Evolutionary conservation across 2,329 filamentous ascomycete genomes (phyloP).

Genomic region (Xylariomycetidae sp.): DNA sequence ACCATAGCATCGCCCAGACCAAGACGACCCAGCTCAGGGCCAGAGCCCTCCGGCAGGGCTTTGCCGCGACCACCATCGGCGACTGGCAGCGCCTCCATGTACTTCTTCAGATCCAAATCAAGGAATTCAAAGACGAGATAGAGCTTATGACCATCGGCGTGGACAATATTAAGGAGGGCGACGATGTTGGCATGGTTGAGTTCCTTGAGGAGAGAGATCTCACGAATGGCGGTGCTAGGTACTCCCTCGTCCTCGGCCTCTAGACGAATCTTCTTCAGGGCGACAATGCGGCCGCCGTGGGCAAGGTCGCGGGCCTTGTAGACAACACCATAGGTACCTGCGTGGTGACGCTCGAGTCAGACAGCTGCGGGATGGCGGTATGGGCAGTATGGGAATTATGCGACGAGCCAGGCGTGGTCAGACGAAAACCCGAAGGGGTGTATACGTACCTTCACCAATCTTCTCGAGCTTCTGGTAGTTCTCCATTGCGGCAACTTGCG

Average conservation of each 20-base stretch:
- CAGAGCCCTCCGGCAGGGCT: conserved; percentile 72
- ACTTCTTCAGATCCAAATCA: conserved; percentile 88
- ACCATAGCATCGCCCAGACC: conserved; percentile 75
- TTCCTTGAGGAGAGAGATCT: conserved; percentile 90
- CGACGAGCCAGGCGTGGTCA: background rate
- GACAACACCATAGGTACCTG: conserved; percentile 90
- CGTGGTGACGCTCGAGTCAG: conserved; percentile 5
- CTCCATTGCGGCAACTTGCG: no score
- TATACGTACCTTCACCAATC: conserved; percentile 74
- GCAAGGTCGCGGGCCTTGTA: conserved; percentile 88
- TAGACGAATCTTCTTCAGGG: conserved; percentile 90
- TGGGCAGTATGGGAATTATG: background rate
- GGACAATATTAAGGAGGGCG: conserved; percentile 82
- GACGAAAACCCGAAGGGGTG: conserved; percentile 4
- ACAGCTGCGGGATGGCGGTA: background rate
- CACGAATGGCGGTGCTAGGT: conserved; percentile 85
- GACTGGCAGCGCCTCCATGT: conserved; percentile 86
- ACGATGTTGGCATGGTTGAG: conserved; percentile 92
- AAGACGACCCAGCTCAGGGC: conserved; percentile 55
- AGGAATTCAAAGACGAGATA: conserved; percentile 92
- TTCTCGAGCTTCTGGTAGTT: conserved; percentile 97
- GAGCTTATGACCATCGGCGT: conserved; percentile 89
- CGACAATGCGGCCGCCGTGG: conserved; percentile 78
- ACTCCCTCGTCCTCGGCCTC: conserved; percentile 94
- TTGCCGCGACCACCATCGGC: conserved; percentile 81